Percentiles rank a stretch among this genome's conserved stretches.
Conservation (phyloP, 805 yeast genomes). For the Saturnispora ahearnii region DNA sequence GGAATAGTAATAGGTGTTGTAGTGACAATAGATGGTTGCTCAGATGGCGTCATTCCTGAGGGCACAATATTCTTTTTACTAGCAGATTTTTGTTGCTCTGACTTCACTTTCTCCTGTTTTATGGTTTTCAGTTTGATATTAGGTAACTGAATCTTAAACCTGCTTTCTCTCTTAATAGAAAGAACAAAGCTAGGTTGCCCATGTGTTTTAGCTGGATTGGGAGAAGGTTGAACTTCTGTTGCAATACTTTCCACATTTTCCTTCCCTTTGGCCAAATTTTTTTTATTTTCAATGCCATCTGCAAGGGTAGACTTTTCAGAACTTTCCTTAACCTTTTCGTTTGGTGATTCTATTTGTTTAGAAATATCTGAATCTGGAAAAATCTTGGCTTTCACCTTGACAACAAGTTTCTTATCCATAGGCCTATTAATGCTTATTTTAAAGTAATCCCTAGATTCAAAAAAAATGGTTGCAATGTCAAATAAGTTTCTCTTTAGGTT, state of each 20-base stretch:
- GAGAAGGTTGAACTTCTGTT: background rate
- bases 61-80: background rate
- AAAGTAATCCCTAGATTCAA: conserved; percentile 49
- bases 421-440: conserved; percentile 62
- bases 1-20: background rate
- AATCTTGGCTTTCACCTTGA: conserved; percentile 32
- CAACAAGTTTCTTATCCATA: conserved; percentile 55
- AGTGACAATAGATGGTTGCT: background rate
- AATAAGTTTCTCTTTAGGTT: conserved; percentile 54
- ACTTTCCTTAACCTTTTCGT: background rate
- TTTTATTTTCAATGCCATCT: background rate
- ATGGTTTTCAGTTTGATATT: conserved; percentile 22
- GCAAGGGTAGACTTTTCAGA: too few relatives aligned
- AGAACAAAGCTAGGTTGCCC: conserved; percentile 35
- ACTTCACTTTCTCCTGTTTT: conserved; percentile 9
- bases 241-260: background rate
- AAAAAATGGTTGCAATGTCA: conserved; percentile 57
- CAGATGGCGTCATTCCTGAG: background rate
- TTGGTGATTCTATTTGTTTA: background rate
- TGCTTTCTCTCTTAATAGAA: conserved; percentile 47
- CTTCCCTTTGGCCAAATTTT: background rate
- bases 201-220: too few relatives aligned
- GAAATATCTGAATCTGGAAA: background rate
- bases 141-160: conserved; percentile 44
- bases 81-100: conserved; percentile 6